A percentile compares a stretch with the other conserved stretches of the same genome.
These are phyloP conservation scores for Allomyces macrogynus DNA, from an alignment of 192 early-diverging fungal species.

Conservation along the genomic window DNA sequence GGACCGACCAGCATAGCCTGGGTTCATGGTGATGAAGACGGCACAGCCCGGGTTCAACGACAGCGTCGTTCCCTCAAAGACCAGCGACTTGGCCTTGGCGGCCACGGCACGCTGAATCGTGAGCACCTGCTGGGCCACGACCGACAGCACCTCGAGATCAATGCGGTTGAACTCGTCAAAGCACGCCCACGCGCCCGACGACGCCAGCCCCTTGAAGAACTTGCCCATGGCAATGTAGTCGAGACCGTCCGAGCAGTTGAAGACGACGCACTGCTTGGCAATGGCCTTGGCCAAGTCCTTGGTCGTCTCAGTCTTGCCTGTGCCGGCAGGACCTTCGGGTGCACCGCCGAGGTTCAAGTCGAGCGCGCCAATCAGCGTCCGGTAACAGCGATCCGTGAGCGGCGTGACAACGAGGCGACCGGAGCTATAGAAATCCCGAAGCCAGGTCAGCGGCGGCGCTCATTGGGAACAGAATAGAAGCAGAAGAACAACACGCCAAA, in stretches of 20 bases:
- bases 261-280: conserved; percentile 91
- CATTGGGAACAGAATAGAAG: no score
- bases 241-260: conserved; percentile 99
- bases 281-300: conserved; percentile 89
- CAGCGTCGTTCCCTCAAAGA: conserved; percentile 32
- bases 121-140: conserved; percentile 98
- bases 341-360: conserved; percentile 84
- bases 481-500: no score
- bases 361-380: conserved; percentile 94
- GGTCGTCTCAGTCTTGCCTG: conserved; percentile 97
- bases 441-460: no score
- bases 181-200: conserved; percentile 98
- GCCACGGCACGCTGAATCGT: conserved; percentile 90
- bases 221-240: conserved; percentile 99
- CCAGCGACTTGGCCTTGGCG: background rate
- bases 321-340: conserved; percentile 96
- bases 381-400: conserved; percentile 93
- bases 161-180: conserved; percentile 99
- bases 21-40: conserved; percentile 98
- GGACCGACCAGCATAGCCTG: conserved; percentile 94
- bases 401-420: conserved; percentile 98
- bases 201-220: conserved; percentile 95
- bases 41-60: conserved; percentile 74
- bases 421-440: conserved; percentile 9
- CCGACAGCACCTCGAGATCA: conserved; percentile 91